Conservation (phyloP, 164 flowering plant genomes). For the Annona squamosa region DNA sequence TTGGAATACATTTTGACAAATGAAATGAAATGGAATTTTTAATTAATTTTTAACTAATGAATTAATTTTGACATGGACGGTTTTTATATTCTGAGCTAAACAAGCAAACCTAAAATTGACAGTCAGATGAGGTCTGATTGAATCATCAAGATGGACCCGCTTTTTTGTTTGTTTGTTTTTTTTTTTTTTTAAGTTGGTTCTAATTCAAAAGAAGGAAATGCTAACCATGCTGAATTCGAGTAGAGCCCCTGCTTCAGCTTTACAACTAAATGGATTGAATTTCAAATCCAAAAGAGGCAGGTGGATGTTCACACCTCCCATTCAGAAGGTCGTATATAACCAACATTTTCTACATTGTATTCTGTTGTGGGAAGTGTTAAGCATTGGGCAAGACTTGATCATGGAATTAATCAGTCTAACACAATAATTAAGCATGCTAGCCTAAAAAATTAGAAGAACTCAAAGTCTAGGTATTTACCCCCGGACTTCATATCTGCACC, state of each 20-base stretch:
- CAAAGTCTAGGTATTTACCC: constrained; percentile 72
- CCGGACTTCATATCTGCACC: constrained; percentile 43
- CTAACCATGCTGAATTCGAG: background rate
- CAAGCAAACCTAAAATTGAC: no score
- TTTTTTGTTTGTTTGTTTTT: no score
- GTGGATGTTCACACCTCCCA: background rate
- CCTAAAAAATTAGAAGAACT: constrained; percentile 47
- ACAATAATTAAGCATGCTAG: constrained; percentile 1
- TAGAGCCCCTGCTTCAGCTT: background rate
- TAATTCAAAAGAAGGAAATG: background rate
- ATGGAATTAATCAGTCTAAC: constrained; percentile 5
- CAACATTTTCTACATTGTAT: background rate
- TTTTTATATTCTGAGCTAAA: no score
- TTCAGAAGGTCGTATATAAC: background rate
- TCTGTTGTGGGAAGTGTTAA: background rate
- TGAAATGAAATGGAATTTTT: no score
- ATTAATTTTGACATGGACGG: no score
- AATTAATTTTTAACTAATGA: no score
- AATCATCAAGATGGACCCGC: no score
- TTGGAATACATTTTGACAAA: no score
- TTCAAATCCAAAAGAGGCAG: background rate
- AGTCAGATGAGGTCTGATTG: no score
- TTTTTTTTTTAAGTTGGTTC: no score
- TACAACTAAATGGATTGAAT: background rate
- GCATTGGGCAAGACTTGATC: background rate